These are phyloP conservation scores for Pythium coloratum DNA, from an alignment of 352 stramenopile genomes.

Conservation along the genomic window DNA sequence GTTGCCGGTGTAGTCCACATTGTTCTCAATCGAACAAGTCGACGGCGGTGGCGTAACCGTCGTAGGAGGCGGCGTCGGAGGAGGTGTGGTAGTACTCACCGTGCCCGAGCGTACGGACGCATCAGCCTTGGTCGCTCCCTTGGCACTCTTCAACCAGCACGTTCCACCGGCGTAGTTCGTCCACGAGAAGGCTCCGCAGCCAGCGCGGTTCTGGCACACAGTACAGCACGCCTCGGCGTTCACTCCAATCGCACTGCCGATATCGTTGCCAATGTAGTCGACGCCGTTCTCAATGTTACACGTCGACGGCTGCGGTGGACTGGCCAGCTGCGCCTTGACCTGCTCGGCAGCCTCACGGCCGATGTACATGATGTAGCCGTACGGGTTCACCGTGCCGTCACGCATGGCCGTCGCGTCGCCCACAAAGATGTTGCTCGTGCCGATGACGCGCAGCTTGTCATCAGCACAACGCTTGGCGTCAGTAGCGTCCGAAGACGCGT, in stretches of 20 bases:
- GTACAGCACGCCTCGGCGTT: conserved; percentile 22
- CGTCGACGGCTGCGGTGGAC: conserved; percentile 9
- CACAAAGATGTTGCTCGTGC: conserved; percentile 71
- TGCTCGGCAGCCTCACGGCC: conserved; percentile 48
- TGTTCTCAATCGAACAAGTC: conserved; percentile 15
- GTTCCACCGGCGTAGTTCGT: conserved; percentile 22
- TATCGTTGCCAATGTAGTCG: conserved; percentile 28
- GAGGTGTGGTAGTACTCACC: conserved; percentile 2
- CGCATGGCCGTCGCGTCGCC: conserved; percentile 38
- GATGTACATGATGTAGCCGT: conserved; percentile 78
- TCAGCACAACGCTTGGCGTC: conserved; percentile 61
- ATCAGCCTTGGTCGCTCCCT: conserved; percentile 17
- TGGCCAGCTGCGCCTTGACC: conserved; percentile 36
- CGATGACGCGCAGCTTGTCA: conserved; percentile 60
- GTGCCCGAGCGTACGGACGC: conserved; percentile 12
- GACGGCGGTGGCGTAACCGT: conserved; percentile 10
- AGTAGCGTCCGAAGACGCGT: conserved; percentile 43
- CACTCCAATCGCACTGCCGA: conserved; percentile 12
- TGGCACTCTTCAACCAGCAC: conserved; percentile 22
- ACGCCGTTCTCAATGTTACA: conserved; percentile 16
- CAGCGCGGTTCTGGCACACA: conserved; percentile 10
- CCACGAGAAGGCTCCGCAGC: conserved; percentile 24
- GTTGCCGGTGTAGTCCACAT: conserved; percentile 28
- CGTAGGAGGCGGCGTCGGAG: conserved; percentile 3
- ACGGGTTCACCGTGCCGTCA: conserved; percentile 74